Conservation (phyloP, 306 rosid species). For the Fagus sylvatica region DNA sequence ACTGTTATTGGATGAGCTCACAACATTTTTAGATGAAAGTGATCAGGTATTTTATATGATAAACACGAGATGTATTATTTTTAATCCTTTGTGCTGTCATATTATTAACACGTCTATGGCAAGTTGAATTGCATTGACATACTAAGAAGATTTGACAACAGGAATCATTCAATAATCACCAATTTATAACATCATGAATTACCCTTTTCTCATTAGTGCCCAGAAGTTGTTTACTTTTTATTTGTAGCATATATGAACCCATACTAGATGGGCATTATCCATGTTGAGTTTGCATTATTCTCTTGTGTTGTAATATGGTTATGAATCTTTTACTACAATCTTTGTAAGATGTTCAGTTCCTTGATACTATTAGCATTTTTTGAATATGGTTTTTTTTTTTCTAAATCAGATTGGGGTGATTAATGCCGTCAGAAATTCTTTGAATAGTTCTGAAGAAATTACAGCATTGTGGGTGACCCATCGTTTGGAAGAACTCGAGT, state of each 20-base stretch:
- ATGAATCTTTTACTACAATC: background rate
- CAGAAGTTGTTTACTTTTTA: conserved; percentile 11
- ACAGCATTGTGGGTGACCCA: conserved; percentile 88
- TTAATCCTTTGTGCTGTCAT: conserved; percentile 4
- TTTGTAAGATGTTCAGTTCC: background rate
- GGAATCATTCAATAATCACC: conserved; percentile 2
- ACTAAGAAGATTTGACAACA: background rate
- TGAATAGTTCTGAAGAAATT: conserved; percentile 64
- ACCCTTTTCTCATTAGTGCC: conserved; percentile 6
- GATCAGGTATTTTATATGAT: conserved; percentile 62
- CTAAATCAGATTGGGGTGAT: conserved; percentile 63
- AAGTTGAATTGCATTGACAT: conserved; percentile 12
- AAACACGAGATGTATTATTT: background rate
- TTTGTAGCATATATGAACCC: background rate
- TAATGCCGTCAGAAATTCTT: conserved; percentile 63
- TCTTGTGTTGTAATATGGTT: background rate
- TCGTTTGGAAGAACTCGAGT: conserved; percentile 81
- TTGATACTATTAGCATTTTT: conserved; percentile 15
- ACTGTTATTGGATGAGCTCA: conserved; percentile 78
- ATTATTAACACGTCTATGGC: background rate
- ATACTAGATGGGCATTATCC: background rate
- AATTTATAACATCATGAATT: background rate
- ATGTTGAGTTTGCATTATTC: background rate
- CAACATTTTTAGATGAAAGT: conserved; percentile 78
- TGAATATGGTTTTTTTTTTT: conserved; percentile 22